phyloP scores from a whole-genome alignment of 257 asterid genomes.

The Salvia miltiorrhiza region DNA sequence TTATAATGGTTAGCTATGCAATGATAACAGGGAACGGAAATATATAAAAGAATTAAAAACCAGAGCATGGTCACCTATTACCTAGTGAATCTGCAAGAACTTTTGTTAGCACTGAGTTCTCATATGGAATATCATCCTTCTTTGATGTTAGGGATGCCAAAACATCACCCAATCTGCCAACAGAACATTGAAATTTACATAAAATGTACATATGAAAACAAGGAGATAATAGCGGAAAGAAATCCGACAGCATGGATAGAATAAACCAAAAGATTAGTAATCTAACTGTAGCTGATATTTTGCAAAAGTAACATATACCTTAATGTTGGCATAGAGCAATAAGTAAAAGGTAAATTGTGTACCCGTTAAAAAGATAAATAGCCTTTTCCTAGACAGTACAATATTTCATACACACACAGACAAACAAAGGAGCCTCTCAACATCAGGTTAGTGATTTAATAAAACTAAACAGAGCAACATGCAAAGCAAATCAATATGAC shows the following conservation, averaged over 20 bases:
- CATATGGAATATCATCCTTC: conserved; percentile 78
- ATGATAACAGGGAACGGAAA: conserved; percentile 11
- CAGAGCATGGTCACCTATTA: conserved; percentile 50
- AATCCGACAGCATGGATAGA: conserved; percentile 20
- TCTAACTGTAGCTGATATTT: conserved; percentile 6
- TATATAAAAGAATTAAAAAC: background rate
- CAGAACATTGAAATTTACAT: conserved; percentile 20
- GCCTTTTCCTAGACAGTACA: background rate
- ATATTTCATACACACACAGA: background rate
- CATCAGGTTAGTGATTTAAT: background rate
- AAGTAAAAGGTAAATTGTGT: background rate
- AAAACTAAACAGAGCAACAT: background rate
- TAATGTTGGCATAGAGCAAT: background rate
- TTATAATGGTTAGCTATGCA: background rate
- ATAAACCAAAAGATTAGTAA: background rate
- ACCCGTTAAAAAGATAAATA: background rate
- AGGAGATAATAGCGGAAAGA: conserved; percentile 14
- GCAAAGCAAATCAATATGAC: conserved; percentile 6
- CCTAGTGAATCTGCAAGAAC: conserved; percentile 90
- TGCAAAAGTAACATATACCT: background rate
- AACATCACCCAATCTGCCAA: conserved; percentile 96
- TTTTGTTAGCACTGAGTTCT: conserved; percentile 78
- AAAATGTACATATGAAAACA: conserved; percentile 7
- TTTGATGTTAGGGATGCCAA: conserved; percentile 78
- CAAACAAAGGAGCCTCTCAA: conserved; percentile 2